Evolutionary conservation across 2,329 filamentous ascomycete species (phyloP).

Genomic region (Colletotrichum nymphaeae): DNA sequence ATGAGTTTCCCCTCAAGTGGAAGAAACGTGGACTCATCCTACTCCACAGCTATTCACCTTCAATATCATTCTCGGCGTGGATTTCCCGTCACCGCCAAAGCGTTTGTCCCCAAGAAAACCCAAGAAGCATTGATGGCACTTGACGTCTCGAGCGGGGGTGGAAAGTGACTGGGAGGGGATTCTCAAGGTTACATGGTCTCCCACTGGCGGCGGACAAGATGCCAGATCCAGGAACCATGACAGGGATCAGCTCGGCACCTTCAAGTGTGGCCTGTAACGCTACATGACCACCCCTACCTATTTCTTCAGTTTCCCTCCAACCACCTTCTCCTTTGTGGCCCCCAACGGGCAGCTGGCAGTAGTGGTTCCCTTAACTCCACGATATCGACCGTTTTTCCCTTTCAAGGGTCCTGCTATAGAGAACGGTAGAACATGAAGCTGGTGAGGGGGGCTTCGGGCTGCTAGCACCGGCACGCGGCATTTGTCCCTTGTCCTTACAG

Average conservation of each 20-base stretch:
- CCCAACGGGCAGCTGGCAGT: not conserved
- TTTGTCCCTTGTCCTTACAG: not conserved
- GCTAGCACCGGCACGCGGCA: constrained; percentile 19
- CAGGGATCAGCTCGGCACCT: constrained; percentile 32
- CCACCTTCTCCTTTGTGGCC: constrained; percentile 11
- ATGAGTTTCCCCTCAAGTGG: too few species aligned
- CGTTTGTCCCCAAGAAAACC: too few species aligned
- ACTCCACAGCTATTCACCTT: not conserved
- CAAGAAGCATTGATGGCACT: not conserved
- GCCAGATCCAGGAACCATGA: constrained; percentile 25
- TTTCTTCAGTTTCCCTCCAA: not conserved
- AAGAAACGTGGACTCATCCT: not conserved
- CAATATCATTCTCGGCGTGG: not conserved
- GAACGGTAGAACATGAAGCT: not conserved
- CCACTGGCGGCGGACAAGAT: constrained; percentile 30
- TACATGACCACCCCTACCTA: not conserved
- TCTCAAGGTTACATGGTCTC: constrained; percentile 28
- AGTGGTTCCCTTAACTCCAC: not conserved
- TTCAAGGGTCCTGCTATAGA: not conserved
- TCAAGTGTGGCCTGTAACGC: not conserved
- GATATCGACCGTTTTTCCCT: not conserved
- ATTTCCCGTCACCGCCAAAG: constrained; percentile 1
- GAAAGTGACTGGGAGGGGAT: not conserved
- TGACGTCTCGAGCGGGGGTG: constrained; percentile 14
- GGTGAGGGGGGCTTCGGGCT: not conserved